Conservation (phyloP, 257 asterid genomes). For the Hygrophila difformis region DNA sequence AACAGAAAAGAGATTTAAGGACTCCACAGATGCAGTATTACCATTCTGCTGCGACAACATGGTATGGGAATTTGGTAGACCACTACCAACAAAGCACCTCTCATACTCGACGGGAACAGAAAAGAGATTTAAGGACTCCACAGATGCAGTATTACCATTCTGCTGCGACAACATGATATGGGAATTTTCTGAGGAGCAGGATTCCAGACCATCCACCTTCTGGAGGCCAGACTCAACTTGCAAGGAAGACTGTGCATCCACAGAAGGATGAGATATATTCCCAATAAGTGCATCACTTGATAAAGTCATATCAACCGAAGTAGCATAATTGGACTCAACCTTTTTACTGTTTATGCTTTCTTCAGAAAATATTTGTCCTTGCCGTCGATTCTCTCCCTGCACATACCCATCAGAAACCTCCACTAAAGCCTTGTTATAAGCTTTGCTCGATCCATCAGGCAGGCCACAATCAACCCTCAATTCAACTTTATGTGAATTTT, state of each 20-base stretch:
- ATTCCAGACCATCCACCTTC: slow-evolving; percentile 22
- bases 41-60: too few species aligned
- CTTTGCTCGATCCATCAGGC: slow-evolving; percentile 19
- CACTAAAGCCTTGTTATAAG: slow-evolving; percentile 19
- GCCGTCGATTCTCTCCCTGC: slow-evolving; percentile 21
- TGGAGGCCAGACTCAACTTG: slow-evolving; percentile 28
- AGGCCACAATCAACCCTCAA: slow-evolving; percentile 17
- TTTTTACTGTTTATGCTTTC: slow-evolving; percentile 17
- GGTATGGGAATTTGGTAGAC: too few species aligned
- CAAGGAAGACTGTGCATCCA: slow-evolving; percentile 16
- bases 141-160: too few species aligned
- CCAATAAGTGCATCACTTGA: slow-evolving; percentile 15
- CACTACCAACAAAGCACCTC: too few species aligned
- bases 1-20: too few species aligned
- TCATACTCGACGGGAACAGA: too few species aligned
- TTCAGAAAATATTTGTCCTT: slow-evolving; percentile 19
- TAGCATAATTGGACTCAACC: slow-evolving; percentile 19
- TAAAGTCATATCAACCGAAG: slow-evolving; percentile 22
- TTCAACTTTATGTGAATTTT: slow-evolving; percentile 22
- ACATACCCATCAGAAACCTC: slow-evolving; percentile 22
- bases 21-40: too few species aligned
- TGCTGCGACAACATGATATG: too few species aligned
- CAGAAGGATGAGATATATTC: slow-evolving; percentile 21
- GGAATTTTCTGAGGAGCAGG: too few species aligned
- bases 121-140: too few species aligned